phyloP scores from a whole-genome alignment of 257 asterid genomes.

The Marsdenia floribunda region DNA sequence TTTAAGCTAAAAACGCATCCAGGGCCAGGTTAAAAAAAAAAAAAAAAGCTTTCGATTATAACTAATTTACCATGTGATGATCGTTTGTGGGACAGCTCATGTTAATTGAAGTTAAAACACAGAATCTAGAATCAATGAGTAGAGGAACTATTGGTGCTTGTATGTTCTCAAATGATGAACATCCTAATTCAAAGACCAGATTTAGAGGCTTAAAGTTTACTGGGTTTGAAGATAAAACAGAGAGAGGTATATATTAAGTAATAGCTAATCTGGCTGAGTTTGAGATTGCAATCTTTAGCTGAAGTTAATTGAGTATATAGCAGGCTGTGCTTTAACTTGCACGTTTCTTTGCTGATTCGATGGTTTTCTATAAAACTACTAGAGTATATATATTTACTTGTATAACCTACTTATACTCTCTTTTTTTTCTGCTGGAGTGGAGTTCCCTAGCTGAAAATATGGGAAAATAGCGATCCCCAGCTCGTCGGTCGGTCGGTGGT shows the following conservation, averaged over 20 bases:
- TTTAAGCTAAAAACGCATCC: background rate
- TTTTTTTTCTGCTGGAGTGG: background rate
- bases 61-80: too few relatives aligned
- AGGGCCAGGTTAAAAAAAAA: too few relatives aligned
- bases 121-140: background rate
- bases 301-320: background rate
- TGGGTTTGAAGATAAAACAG: background rate
- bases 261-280: background rate
- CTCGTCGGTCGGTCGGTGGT: too few relatives aligned
- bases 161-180: background rate
- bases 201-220: background rate
- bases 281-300: background rate
- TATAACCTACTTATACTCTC: background rate
- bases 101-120: background rate
- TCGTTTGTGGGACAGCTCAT: background rate
- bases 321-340: background rate
- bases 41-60: too few relatives aligned
- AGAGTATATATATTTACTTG: too few relatives aligned
- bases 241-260: too few relatives aligned
- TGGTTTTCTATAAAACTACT: background rate
- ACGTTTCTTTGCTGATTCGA: background rate
- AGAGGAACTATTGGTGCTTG: background rate
- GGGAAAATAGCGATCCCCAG: too few relatives aligned
- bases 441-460: background rate
- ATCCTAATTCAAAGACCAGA: background rate